Base-by-base conservation (phyloP, 306 rosid genomes). In the Lathyrus tuberosus region DNA sequence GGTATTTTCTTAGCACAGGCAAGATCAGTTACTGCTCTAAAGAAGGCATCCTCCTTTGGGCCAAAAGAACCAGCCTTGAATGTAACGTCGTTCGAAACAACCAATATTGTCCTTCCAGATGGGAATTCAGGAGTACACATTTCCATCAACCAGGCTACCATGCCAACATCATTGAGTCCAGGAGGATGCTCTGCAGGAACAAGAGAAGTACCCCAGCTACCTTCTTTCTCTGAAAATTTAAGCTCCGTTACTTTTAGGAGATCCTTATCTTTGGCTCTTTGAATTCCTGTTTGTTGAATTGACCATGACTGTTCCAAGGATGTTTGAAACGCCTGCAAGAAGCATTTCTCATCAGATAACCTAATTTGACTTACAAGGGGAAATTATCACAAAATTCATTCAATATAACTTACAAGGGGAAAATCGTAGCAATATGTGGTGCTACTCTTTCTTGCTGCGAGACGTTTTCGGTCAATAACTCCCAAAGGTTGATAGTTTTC, bases 341-440 rank as follows among this genome's bases (percentile, higher is more conserved):
- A 82, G 72, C 57, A 67, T 26, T 69, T 53, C 40, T 65, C 70
- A 43, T 79, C 54, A 69, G 67, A 44, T 72, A 76, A 72, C 52
- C 61, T 51, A 44, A 13, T 65, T 68, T 49, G 81, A 16, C 57
- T 53, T 57, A 48, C 13, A 65, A n/a, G 64, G 20, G 49, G 54
- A 57, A 58, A 15, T 64, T 17, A 72, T 65, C 47, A 35, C 40
- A 43, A 61, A 58, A 49, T 64, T 17, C 8, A 59, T 30, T 53
- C 62, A 66, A 67, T 10, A 58, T 47, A 42, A 85, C 96, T 81
- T 73, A 90, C 98, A 89, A 94, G 81, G 40, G 98, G 98, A 64
- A 94, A 94, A 79, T 94, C 98, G 63, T 94, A 90, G 87, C 98
- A 94, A 80, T 90, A 94, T 37, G 98, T 94, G 73, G 98, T 94